phyloP scores from a whole-genome alignment of 2,329 filamentous ascomycete species.

The Huntiella decipiens region DNA sequence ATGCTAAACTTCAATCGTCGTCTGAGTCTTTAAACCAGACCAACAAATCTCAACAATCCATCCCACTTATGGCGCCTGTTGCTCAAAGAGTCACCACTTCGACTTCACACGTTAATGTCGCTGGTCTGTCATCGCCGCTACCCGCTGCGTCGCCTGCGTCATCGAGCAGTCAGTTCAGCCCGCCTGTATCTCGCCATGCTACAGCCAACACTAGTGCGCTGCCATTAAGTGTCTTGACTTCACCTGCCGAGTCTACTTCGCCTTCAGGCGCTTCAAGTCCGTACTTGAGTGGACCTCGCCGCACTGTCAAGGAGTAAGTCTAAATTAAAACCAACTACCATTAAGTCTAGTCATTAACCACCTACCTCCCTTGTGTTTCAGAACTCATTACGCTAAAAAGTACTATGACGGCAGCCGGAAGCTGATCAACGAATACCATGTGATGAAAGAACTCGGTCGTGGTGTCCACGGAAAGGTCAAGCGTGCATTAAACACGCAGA shows the following conservation, averaged over 20 bases:
- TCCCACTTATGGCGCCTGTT: neutral
- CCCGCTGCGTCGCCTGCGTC: slow-evolving; percentile 3
- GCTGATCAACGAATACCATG: slow-evolving; percentile 92
- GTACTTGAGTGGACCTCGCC: slow-evolving; percentile 49
- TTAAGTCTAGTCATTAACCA: neutral
- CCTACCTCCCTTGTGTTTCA: slow-evolving; percentile 17
- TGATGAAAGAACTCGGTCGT: slow-evolving; percentile 87
- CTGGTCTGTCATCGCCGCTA: neutral
- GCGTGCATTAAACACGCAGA: slow-evolving; percentile 63
- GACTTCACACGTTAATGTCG: neutral
- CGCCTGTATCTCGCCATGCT: slow-evolving; percentile 8
- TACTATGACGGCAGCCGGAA: slow-evolving; percentile 82
- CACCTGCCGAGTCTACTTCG: slow-evolving; percentile 37
- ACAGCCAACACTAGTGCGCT: no score
- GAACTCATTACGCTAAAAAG: slow-evolving; percentile 75
- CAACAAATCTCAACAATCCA: neutral
- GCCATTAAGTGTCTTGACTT: slow-evolving; percentile 19
- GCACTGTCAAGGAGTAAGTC: slow-evolving; percentile 59
- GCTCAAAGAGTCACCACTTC: neutral
- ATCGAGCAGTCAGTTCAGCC: slow-evolving; percentile 7
- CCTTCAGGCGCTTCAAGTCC: slow-evolving; percentile 29
- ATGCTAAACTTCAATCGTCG: neutral
- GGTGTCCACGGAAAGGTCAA: slow-evolving; percentile 98
- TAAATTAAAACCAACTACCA: neutral
- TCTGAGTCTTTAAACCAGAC: neutral